These are phyloP conservation scores for Xylaria sp. DNA, from an alignment of 2,329 filamentous ascomycete species.

Conservation along the genomic window DNA sequence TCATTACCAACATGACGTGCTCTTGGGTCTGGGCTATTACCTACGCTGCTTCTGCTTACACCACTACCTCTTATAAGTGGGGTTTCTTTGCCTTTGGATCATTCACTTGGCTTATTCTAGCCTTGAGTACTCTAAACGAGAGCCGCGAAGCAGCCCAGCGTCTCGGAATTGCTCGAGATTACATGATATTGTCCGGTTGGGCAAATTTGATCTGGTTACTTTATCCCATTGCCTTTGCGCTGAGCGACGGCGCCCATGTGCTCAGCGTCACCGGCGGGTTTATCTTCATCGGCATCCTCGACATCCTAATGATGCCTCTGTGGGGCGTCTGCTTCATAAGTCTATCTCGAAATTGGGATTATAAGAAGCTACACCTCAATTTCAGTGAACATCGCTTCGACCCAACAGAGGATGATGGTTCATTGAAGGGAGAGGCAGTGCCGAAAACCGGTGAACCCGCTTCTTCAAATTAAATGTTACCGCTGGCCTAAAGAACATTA, in stretches of 20 bases:
- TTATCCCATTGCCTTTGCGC: slow-evolving; percentile 62
- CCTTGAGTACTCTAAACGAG: slow-evolving; percentile 54
- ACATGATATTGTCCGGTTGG: slow-evolving; percentile 57
- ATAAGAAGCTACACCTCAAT: slow-evolving; percentile 56
- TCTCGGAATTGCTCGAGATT: slow-evolving; percentile 56
- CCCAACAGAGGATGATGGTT: background rate
- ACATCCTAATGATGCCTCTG: slow-evolving; percentile 59
- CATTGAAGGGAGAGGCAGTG: background rate
- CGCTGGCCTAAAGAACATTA: background rate
- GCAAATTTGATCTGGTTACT: slow-evolving; percentile 61
- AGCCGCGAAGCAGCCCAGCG: slow-evolving; percentile 53
- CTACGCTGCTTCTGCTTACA: slow-evolving; percentile 60
- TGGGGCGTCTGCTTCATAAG: slow-evolving; percentile 54
- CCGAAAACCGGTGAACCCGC: background rate
- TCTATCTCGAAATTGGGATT: slow-evolving; percentile 61
- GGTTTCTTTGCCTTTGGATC: slow-evolving; percentile 64
- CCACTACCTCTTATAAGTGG: slow-evolving; percentile 62
- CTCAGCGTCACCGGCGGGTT: slow-evolving; percentile 56
- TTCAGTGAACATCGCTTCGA: slow-evolving; percentile 30
- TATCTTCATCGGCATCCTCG: slow-evolving; percentile 64
- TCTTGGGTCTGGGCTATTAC: slow-evolving; percentile 61
- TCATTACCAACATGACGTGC: slow-evolving; percentile 59
- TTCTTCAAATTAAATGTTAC: background rate
- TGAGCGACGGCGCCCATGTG: slow-evolving; percentile 61
- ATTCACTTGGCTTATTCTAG: slow-evolving; percentile 58